phyloP scores from a whole-genome alignment of 306 rosid genomes.

The Acacia confusa region DNA sequence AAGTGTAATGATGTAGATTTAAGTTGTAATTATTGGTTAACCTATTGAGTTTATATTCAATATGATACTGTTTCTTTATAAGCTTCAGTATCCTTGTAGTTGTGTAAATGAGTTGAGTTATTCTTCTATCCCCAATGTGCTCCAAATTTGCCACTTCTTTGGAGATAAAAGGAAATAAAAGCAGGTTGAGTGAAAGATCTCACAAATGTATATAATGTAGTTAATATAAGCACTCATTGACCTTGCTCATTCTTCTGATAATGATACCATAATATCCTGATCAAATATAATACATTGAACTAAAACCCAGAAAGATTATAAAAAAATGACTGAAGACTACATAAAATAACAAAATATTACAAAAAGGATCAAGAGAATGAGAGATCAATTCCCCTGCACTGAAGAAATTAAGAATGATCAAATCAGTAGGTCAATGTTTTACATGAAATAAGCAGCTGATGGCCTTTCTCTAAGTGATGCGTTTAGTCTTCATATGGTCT shows the following conservation, averaged over 20 bases:
- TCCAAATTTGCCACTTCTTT: slow-evolving; percentile 1
- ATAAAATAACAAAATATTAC: background rate
- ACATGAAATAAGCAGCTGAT: slow-evolving; percentile 11
- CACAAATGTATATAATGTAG: background rate
- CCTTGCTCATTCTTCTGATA: background rate
- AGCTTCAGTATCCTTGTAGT: slow-evolving; percentile 24
- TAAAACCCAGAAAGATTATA: background rate
- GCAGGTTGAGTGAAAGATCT: background rate
- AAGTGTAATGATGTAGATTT: slow-evolving; percentile 17
- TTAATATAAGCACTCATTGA: background rate
- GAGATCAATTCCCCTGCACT: background rate
- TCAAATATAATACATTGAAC: background rate
- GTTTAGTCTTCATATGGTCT: slow-evolving; percentile 37
- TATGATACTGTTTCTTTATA: slow-evolving; percentile 22
- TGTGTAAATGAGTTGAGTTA: slow-evolving; percentile 11
- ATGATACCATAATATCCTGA: background rate
- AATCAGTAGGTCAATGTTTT: background rate
- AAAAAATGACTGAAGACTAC: background rate
- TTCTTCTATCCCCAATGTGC: slow-evolving; percentile 2
- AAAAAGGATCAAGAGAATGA: background rate
- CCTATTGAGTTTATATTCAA: slow-evolving; percentile 35
- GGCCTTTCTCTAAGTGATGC: background rate
- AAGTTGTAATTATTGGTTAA: slow-evolving; percentile 35
- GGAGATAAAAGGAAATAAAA: background rate
- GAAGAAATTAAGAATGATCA: background rate